Evolutionary conservation across 2,329 filamentous ascomycete genomes (phyloP).

Genomic region (Diatrype stigma): DNA sequence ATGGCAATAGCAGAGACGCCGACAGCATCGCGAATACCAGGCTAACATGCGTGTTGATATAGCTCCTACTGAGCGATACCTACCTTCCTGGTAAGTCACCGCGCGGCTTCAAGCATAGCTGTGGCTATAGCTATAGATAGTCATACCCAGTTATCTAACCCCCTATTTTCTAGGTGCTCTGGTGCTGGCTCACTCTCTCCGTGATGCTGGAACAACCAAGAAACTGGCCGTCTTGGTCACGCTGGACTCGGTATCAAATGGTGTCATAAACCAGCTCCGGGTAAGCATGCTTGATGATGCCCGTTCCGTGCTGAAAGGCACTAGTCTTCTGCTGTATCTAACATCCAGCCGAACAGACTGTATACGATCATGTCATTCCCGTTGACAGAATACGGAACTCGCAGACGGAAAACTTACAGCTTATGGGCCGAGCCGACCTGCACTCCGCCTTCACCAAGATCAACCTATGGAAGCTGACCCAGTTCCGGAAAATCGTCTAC

Average conservation of each 20-base stretch:
- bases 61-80: slow-evolving; percentile 88
- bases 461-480: slow-evolving; percentile 83
- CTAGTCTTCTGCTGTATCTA: no score
- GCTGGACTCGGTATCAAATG: slow-evolving; percentile 69
- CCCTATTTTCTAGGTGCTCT: slow-evolving; percentile 63
- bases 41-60: slow-evolving; percentile 26
- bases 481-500: slow-evolving; percentile 91
- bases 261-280: slow-evolving; percentile 74
- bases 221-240: slow-evolving; percentile 84
- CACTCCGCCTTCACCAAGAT: slow-evolving; percentile 96
- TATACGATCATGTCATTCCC: slow-evolving; percentile 87
- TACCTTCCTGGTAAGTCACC: slow-evolving; percentile 76
- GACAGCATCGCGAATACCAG: slow-evolving; percentile 1
- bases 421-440: slow-evolving; percentile 89
- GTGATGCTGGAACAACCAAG: slow-evolving; percentile 82
- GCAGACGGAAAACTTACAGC: slow-evolving; percentile 74
- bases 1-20: not conserved
- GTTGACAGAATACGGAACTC: slow-evolving; percentile 76
- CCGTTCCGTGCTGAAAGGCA: no score
- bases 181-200: slow-evolving; percentile 89
- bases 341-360: slow-evolving; percentile 47
- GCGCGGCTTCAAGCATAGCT: no score
- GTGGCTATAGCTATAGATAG: no score
- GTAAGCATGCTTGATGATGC: slow-evolving; percentile 39
- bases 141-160: slow-evolving; percentile 12